Base-by-base conservation (phyloP, 2,329 filamentous ascomycete species). In the Xylariaceae sp. region DNA sequence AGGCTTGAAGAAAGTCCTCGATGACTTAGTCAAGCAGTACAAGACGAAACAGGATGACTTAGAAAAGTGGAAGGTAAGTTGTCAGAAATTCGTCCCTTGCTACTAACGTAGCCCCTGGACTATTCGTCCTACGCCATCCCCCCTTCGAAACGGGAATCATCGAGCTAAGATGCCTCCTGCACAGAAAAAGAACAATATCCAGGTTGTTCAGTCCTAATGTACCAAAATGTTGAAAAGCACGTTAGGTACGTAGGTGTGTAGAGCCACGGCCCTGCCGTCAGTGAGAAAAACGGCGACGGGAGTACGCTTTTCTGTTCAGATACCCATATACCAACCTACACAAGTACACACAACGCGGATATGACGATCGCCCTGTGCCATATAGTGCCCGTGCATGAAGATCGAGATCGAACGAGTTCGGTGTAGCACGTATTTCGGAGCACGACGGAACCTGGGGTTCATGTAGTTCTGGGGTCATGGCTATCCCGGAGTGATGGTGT, bases 21-120 rank as follows among this genome's bases (percentile, higher is more conserved):
- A 97, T 64, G 93, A 97, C 73, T 78, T 99, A 64, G 84, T 97
- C 67, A 97, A 96, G 82, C 91, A 96, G 77, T 97, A 97, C 81
- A 96, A 96, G 80, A 78, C 81, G 37, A 96, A 96, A 77, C 92
- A 99, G 75, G 86, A 91, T 48, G 94, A 99, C 72, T 84, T 99
- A 80, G 93, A 99, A 74, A 92, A 88, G 75, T 99, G 94, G 94
- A 99, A 99, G 90, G 93, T 95, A 77, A 45, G 64, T 62, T 51
- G 11, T 49, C 53, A 23, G 37, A 51, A 17, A 42, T 53, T 44
- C 57, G 44, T 39, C 48, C 23, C 53, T 61, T 50, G 45, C 34
- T 30, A 52, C 61, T 42, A 42, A 42, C 58, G 51, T 34, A 45
- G 57, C 48, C 42, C 56, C 56, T 47, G 55, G 51, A 51, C 17